Base-by-base conservation (phyloP, 75 land plant genomes). In the Selaginella moellendorffii region DNA sequence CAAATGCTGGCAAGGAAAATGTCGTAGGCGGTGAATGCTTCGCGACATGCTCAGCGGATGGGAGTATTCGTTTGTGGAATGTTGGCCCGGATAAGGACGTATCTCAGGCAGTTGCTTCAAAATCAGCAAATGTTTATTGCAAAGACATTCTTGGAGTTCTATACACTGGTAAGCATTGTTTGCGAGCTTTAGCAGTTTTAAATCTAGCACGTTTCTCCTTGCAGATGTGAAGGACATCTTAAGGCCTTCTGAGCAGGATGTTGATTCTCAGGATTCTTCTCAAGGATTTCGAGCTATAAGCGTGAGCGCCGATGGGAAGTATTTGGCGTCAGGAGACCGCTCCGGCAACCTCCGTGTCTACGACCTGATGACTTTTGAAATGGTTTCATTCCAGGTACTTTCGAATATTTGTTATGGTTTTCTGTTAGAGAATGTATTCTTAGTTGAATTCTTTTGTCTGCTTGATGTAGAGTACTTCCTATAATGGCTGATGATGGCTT, bases 21-120 rank as follows among this genome's bases (percentile, higher is more conserved):
- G 65, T 54, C 52, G 28, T 64, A 42, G 63, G 72, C 23, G 75
- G 51, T 53, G 78, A 76, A 42, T 67, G 75, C 25, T 80, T 85
- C 69, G 83, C 81, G 18, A 85, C 88, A 29, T 85, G 88, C 61
- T 85, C 88, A 63, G 82, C 80, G 27, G 88, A 85, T 80, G 81
- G 83, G 14, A 80, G 78, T 14, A 78, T 83, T 27, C 73, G 88
- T 65, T 60, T 85, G 29, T 85, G 88, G 88, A 74, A 77, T 66
- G 69, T 85, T 26, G 61, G 69, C 1, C 63, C 68, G 26, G 65
- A 68, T 54, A 20, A 51, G 29, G 65, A 76, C 25, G 66, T 27
- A 24, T 2, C 64, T 42, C 61, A 59, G 25, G 54, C 28, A 2
- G 31, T 68, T 25, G 26, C n/a, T 73, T 63, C 65, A 24, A 65